Percentiles rank a stretch among this genome's conserved stretches.
These are phyloP conservation scores for Candida sp. DNA, from an alignment of 1,139 yeast species.

Conservation along the genomic window DNA sequence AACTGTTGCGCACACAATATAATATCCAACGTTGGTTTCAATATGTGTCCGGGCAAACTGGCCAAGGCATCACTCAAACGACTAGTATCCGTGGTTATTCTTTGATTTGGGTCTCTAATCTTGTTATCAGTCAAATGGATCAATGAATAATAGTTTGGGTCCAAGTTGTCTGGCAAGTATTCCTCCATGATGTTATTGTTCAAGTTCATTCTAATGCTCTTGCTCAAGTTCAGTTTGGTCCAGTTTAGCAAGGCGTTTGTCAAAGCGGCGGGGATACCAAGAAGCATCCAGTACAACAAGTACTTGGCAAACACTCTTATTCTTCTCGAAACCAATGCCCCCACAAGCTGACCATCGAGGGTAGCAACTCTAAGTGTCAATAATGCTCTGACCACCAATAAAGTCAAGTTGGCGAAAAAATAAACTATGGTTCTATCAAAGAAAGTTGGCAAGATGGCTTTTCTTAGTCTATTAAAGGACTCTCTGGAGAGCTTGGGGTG, in stretches of 20 bases:
- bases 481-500: constrained; percentile 37
- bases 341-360: constrained; percentile 85
- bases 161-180: constrained; percentile 67
- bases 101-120: constrained; percentile 80
- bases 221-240: constrained; percentile 71
- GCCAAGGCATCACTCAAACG: constrained; percentile 77
- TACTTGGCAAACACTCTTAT: constrained; percentile 68
- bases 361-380: constrained; percentile 85
- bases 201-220: constrained; percentile 66
- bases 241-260: constrained; percentile 77
- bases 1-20: constrained; percentile 83
- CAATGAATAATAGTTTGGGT: constrained; percentile 48
- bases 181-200: constrained; percentile 67
- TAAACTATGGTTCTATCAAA: constrained; percentile 38
- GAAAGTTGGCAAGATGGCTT: constrained; percentile 43
- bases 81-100: constrained; percentile 80
- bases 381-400: constrained; percentile 71
- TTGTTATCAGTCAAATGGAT: constrained; percentile 59
- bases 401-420: constrained; percentile 59
- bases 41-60: constrained; percentile 80
- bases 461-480: constrained; percentile 34
- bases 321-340: constrained; percentile 76
- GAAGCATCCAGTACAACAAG: constrained; percentile 77
- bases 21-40: constrained; percentile 86
- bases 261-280: constrained; percentile 87